Conservation (phyloP, 2,329 filamentous ascomycete genomes). For the Alternaria angustiovoidea region DNA sequence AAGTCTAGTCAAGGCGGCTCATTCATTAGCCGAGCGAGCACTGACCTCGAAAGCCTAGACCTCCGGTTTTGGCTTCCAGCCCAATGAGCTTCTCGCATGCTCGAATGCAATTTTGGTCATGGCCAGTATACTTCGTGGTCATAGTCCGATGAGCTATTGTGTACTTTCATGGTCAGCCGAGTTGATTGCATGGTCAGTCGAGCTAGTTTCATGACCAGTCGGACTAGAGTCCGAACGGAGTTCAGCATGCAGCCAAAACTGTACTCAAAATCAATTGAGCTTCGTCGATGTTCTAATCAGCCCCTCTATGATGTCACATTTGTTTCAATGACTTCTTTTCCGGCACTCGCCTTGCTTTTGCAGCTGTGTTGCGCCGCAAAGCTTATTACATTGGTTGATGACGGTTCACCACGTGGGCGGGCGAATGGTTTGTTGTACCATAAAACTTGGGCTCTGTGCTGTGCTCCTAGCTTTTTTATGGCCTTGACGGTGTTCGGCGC, state of each 20-base stretch:
- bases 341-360: not conserved
- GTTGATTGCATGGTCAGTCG: too few relatives aligned
- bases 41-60: too few relatives aligned
- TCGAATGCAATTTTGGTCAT: too few relatives aligned
- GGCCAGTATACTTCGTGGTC: too few relatives aligned
- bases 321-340: not conserved
- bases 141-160: too few relatives aligned
- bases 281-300: not conserved
- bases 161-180: too few relatives aligned
- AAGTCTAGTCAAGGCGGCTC: too few relatives aligned
- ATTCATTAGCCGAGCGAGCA: too few relatives aligned
- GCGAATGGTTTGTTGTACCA: too few relatives aligned
- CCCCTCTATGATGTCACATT: not conserved
- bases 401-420: not conserved
- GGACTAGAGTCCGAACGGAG: not conserved
- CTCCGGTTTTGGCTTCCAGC: too few relatives aligned
- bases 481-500: not conserved
- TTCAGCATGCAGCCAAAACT: not conserved
- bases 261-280: not conserved
- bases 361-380: not conserved
- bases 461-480: not conserved
- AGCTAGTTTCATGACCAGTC: not conserved
- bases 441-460: not conserved
- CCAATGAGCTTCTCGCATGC: too few relatives aligned
- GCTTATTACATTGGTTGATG: not conserved